Conservation (phyloP, 345 rosid genomes). For the Corchorus capsularis region DNA sequence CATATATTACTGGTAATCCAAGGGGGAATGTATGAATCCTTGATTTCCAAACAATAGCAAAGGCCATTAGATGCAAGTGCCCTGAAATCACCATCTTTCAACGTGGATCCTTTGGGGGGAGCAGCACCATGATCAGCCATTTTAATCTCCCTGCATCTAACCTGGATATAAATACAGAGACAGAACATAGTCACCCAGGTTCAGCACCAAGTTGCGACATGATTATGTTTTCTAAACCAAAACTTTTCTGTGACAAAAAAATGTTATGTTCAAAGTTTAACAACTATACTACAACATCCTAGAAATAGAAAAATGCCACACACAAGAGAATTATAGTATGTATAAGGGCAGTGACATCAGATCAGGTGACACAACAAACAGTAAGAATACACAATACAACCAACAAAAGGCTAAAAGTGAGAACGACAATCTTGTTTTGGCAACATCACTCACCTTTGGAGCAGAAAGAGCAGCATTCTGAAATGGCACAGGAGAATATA, state of each 20-base stretch:
- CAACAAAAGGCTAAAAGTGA: not conserved
- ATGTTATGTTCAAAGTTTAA: not conserved
- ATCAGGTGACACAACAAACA: not conserved
- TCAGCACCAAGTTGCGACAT: not conserved
- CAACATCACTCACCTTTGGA: slow-evolving; percentile 65
- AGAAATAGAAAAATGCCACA: not conserved
- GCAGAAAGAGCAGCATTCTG: slow-evolving; percentile 79
- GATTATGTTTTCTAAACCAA: not conserved
- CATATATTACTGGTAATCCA: slow-evolving; percentile 83
- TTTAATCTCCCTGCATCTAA: slow-evolving; percentile 71
- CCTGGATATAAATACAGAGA: slow-evolving; percentile 48
- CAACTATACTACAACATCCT: not conserved
- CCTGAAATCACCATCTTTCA: slow-evolving; percentile 25
- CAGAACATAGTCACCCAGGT: slow-evolving; percentile 11
- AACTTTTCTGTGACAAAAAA: no score
- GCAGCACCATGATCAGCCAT: slow-evolving; percentile 39
- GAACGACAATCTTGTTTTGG: not conserved
- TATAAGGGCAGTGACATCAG: not conserved
- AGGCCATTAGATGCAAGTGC: slow-evolving; percentile 31
- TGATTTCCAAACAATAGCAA: slow-evolving; percentile 65
- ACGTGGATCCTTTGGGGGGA: slow-evolving; percentile 25
- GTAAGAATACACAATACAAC: not conserved
- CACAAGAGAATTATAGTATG: not conserved
- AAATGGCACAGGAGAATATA: slow-evolving; percentile 81
- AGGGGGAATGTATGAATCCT: slow-evolving; percentile 68